A percentile compares a stretch with the other conserved stretches of the same genome.
phyloP scores from a whole-genome alignment of 306 rosid genomes.

The peach (Prunus persica) region DNA sequence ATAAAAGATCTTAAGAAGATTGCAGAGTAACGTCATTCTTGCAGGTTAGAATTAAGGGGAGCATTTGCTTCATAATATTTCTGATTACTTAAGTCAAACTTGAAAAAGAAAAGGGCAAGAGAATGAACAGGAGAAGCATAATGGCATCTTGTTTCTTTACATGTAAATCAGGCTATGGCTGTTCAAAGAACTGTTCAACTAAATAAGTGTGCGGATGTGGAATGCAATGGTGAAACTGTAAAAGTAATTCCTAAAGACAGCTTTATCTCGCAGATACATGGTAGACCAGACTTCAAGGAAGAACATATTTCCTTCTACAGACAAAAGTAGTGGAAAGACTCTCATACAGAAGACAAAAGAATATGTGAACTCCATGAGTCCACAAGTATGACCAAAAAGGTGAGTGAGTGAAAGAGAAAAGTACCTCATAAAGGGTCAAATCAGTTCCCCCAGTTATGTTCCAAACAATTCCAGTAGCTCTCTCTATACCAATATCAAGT shows the following conservation, averaged over 20 bases:
- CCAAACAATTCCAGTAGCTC: conserved; percentile 99
- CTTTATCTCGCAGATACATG: background rate
- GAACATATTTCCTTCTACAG: background rate
- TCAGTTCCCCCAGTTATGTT: conserved; percentile 98
- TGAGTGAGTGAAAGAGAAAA: conserved; percentile 3
- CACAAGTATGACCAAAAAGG: background rate
- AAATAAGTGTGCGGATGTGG: background rate
- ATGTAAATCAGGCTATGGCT: background rate
- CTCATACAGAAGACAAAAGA: background rate
- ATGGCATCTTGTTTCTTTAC: background rate
- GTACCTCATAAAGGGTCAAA: conserved; percentile 91
- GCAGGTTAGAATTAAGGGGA: background rate
- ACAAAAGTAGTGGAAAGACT: background rate
- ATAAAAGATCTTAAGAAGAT: background rate
- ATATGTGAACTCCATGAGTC: background rate
- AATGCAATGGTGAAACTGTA: background rate
- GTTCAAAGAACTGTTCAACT: background rate
- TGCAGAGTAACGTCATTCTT: background rate
- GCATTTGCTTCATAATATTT: background rate
- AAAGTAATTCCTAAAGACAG: background rate
- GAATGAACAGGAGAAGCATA: background rate
- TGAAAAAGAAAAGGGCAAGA: background rate
- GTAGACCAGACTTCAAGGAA: background rate
- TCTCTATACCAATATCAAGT: conserved; percentile 95
- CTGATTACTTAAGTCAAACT: background rate